Conservation (phyloP, 148 eudicot species). For the Dianthus caryophyllus region DNA sequence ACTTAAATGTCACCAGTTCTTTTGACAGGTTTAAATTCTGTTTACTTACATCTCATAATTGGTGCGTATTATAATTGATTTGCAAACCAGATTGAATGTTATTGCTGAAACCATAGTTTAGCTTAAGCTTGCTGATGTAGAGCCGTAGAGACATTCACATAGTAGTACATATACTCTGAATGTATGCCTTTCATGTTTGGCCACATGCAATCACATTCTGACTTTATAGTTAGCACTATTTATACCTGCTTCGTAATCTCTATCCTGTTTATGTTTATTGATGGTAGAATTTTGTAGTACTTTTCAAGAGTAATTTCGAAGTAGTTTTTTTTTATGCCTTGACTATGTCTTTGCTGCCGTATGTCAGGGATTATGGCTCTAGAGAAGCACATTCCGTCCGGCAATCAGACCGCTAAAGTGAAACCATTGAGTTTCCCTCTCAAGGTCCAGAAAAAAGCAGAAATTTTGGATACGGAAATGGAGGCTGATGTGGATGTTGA, state of each 20-base stretch:
- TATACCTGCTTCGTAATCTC: not conserved
- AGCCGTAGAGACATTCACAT: no score
- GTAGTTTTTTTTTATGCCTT: conserved; percentile 13
- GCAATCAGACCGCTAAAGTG: conserved; percentile 40
- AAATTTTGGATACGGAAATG: conserved; percentile 29
- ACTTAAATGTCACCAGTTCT: not conserved
- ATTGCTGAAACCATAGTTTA: not conserved
- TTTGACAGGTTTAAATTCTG: not conserved
- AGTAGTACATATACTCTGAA: no score
- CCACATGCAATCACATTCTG: not conserved
- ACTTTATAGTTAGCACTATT: not conserved
- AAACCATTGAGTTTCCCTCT: conserved; percentile 59
- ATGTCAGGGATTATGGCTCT: conserved; percentile 72
- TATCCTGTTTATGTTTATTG: not conserved
- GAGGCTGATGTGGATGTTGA: conserved; percentile 74
- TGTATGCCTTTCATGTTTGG: not conserved
- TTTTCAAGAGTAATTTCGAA: not conserved
- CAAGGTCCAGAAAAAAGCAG: conserved; percentile 51
- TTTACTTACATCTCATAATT: not conserved
- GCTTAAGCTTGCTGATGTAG: conserved; percentile 3
- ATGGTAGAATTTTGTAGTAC: not conserved
- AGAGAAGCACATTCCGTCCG: conserved; percentile 53
- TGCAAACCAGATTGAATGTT: not conserved
- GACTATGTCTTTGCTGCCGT: conserved; percentile 3
- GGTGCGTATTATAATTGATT: not conserved